Conservation (phyloP, 306 rosid species). For the Ormosia emarginata region DNA sequence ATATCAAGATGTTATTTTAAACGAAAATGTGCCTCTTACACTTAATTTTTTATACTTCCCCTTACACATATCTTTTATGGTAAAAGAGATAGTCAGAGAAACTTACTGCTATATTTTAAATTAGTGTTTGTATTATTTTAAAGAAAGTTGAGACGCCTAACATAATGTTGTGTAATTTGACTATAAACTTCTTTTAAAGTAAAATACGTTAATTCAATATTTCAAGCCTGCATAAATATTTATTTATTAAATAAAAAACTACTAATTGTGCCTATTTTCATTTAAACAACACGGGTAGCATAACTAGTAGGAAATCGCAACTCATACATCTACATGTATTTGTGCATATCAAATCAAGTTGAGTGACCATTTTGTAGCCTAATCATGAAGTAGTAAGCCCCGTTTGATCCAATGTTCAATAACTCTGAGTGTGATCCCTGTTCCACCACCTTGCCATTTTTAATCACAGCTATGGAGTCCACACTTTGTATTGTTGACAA, state of each 20-base stretch:
- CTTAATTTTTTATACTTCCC: no score
- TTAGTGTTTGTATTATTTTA: neutral
- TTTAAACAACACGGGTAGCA: neutral
- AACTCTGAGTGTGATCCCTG: slow-evolving; percentile 55
- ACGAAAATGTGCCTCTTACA: no score
- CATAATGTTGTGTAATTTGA: neutral
- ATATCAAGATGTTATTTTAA: no score
- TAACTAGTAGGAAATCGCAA: neutral
- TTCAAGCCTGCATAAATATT: no score
- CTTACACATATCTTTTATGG: neutral
- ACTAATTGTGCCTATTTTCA: no score
- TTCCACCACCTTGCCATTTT: slow-evolving; percentile 63
- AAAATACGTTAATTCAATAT: no score
- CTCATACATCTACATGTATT: neutral
- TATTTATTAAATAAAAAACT: no score
- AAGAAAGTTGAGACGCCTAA: neutral
- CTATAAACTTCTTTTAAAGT: no score
- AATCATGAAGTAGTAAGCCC: slow-evolving; percentile 56
- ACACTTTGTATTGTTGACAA: slow-evolving; percentile 68
- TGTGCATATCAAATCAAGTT: slow-evolving; percentile 5
- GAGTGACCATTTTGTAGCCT: slow-evolving; percentile 48
- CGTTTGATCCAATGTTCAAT: slow-evolving; percentile 36
- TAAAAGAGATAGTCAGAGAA: no score
- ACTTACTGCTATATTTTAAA: neutral
- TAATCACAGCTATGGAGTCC: slow-evolving; percentile 56